These are phyloP conservation scores for Fusarium temperatum DNA, from an alignment of 2,329 filamentous ascomycete species.

Conservation along the genomic window DNA sequence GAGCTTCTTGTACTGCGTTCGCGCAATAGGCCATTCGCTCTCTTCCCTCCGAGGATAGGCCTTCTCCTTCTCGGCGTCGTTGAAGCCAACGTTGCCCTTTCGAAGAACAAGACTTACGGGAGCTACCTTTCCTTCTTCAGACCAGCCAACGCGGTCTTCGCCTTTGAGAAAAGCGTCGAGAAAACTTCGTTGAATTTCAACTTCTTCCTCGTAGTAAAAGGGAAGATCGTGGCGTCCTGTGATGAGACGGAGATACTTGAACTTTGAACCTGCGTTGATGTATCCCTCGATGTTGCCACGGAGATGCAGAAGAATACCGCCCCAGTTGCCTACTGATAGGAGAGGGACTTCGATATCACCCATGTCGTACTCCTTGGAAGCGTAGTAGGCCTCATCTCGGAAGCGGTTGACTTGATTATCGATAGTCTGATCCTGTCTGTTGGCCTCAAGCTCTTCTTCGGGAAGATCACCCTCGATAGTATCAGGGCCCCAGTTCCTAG, in stretches of 20 bases:
- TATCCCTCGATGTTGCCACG: slow-evolving; percentile 75
- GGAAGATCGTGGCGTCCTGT: slow-evolving; percentile 76
- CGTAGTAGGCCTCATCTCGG: slow-evolving; percentile 71
- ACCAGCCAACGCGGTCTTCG: slow-evolving; percentile 71
- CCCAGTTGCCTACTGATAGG: slow-evolving; percentile 75
- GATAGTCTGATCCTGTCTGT: slow-evolving; percentile 57
- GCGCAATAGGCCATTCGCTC: slow-evolving; percentile 71
- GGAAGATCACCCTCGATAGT: slow-evolving; percentile 68
- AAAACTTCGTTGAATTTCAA: slow-evolving; percentile 73
- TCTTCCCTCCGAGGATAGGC: slow-evolving; percentile 64
- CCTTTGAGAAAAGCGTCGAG: slow-evolving; percentile 76
- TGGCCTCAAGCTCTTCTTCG: slow-evolving; percentile 59
- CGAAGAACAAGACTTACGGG: slow-evolving; percentile 69
- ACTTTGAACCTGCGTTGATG: slow-evolving; percentile 67
- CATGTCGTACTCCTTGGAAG: slow-evolving; percentile 71
- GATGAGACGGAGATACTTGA: slow-evolving; percentile 76
- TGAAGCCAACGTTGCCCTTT: slow-evolving; percentile 73
- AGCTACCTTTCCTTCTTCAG: slow-evolving; percentile 62
- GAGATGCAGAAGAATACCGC: slow-evolving; percentile 74
- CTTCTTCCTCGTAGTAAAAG: slow-evolving; percentile 76
- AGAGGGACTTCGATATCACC: slow-evolving; percentile 73
- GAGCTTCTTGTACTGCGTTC: slow-evolving; percentile 70
- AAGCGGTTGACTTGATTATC: slow-evolving; percentile 62
- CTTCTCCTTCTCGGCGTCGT: slow-evolving; percentile 69
- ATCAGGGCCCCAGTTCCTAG: slow-evolving; percentile 61